A percentile compares a stretch with the other conserved stretches of the same genome.
Evolutionary conservation across 2,329 filamentous ascomycete species (phyloP).

Genomic region (Tolypocladium paradoxum): DNA sequence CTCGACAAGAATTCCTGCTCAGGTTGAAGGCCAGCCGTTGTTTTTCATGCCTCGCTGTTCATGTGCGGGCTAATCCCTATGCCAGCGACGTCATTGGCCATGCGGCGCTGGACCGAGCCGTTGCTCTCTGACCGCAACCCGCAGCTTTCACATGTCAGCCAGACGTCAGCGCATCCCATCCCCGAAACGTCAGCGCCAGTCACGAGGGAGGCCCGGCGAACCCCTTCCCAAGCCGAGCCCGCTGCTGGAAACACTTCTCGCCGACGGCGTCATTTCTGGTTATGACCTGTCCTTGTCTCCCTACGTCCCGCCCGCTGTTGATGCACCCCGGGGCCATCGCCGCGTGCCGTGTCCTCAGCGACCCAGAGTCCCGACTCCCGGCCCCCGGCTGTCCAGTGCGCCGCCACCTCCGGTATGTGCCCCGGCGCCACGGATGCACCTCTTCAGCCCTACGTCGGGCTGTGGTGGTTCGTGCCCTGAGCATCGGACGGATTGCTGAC

Average conservation of each 20-base stretch:
- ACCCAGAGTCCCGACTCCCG: background rate
- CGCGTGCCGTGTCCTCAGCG: background rate
- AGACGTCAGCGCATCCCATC: background rate
- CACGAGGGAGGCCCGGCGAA: background rate
- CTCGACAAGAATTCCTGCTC: background rate
- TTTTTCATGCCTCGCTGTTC: background rate
- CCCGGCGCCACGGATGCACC: background rate
- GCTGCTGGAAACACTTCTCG: background rate
- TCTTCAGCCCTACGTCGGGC: background rate
- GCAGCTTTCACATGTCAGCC: background rate
- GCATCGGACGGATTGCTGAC: background rate
- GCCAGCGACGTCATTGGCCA: background rate
- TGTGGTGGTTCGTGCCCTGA: too few relatives aligned
- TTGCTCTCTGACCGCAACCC: too few relatives aligned
- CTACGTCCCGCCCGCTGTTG: background rate
- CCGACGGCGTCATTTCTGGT: background rate
- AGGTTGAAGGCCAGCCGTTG: background rate
- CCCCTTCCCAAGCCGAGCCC: background rate
- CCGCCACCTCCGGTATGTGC: background rate
- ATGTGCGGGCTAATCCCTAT: background rate
- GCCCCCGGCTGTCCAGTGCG: background rate
- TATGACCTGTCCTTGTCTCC: background rate
- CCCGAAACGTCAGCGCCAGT: background rate
- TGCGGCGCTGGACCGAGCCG: background rate
- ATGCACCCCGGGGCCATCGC: background rate